A percentile compares a stretch with the other conserved stretches of the same genome.
phyloP scores from a whole-genome alignment of 169 alveolate genomes.

The Cryptosporidium meleagridis region DNA sequence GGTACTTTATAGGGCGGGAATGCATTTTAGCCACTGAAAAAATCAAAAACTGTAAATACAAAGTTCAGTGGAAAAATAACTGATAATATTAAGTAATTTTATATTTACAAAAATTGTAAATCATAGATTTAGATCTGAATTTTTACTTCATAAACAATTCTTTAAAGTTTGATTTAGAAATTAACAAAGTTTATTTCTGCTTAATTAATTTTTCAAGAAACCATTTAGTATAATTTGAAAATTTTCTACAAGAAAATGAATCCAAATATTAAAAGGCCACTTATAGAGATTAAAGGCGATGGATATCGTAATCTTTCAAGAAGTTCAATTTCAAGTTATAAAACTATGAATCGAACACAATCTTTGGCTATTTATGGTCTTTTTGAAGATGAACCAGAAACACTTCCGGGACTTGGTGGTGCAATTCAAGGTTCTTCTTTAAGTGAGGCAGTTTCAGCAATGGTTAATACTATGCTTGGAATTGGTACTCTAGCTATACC shows the following conservation, averaged over 20 bases:
- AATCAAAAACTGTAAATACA: background rate
- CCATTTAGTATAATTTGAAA: no score
- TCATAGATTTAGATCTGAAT: no score
- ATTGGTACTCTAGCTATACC: constrained; percentile 73
- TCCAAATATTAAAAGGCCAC: constrained; percentile 14
- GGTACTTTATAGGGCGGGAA: constrained; percentile 21
- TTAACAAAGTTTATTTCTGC: background rate
- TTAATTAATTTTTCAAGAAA: background rate
- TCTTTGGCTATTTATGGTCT: constrained; percentile 65
- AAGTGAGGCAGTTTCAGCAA: constrained; percentile 64
- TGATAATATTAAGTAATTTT: background rate
- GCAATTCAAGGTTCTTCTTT: constrained; percentile 70
- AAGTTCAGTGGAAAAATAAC: background rate
- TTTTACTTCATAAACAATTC: background rate
- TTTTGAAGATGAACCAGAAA: constrained; percentile 73
- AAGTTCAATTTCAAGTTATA: constrained; percentile 54
- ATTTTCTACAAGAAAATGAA: background rate
- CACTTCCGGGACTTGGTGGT: constrained; percentile 75
- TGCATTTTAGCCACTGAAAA: background rate
- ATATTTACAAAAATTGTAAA: no score
- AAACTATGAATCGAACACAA: constrained; percentile 68
- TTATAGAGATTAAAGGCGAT: background rate
- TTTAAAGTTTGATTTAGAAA: background rate
- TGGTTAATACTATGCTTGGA: constrained; percentile 74
- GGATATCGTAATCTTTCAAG: constrained; percentile 13